Conservation (phyloP, 2,329 filamentous ascomycete genomes). For the Fonsecaea monophora region DNA sequence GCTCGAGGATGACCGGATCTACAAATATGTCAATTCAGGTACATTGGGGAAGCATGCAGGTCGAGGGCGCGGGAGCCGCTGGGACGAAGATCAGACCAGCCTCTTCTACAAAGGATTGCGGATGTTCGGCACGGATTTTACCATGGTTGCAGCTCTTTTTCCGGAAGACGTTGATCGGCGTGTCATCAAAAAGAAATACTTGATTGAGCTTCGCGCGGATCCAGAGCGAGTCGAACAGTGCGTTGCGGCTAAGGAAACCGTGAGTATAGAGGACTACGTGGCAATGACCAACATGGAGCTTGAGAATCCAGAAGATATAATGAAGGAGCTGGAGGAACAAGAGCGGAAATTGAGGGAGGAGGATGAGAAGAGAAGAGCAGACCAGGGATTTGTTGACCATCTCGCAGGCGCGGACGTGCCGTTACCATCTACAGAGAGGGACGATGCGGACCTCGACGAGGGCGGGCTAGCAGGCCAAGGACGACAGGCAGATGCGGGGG, state of each 20-base stretch:
- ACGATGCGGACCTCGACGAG: slow-evolving; percentile 34
- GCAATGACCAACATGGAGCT: slow-evolving; percentile 56
- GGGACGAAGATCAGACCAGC: slow-evolving; percentile 65
- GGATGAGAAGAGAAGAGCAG: slow-evolving; percentile 41
- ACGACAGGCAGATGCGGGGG: slow-evolving; percentile 6
- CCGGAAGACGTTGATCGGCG: slow-evolving; percentile 61
- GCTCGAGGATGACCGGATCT: slow-evolving; percentile 53
- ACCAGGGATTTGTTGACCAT: slow-evolving; percentile 38
- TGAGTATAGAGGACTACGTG: slow-evolving; percentile 54
- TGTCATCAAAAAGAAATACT: slow-evolving; percentile 70
- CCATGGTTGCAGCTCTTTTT: slow-evolving; percentile 67
- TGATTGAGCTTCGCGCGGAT: slow-evolving; percentile 65
- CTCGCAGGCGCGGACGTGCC: slow-evolving; percentile 40
- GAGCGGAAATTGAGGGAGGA: slow-evolving; percentile 54
- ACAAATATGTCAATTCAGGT: slow-evolving; percentile 54
- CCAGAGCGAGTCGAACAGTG: slow-evolving; percentile 60
- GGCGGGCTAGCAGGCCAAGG: slow-evolving; percentile 1
- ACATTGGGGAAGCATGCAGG: slow-evolving; percentile 58
- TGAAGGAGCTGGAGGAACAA: slow-evolving; percentile 53
- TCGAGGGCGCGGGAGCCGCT: slow-evolving; percentile 57
- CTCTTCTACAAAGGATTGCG: slow-evolving; percentile 67
- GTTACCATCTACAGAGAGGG: slow-evolving; percentile 45
- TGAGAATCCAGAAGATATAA: slow-evolving; percentile 54
- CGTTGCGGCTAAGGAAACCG: slow-evolving; percentile 53
- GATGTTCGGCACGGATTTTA: slow-evolving; percentile 70